These are phyloP conservation scores for Candida sp. DNA, from an alignment of 1,139 yeast species.

Conservation along the genomic window DNA sequence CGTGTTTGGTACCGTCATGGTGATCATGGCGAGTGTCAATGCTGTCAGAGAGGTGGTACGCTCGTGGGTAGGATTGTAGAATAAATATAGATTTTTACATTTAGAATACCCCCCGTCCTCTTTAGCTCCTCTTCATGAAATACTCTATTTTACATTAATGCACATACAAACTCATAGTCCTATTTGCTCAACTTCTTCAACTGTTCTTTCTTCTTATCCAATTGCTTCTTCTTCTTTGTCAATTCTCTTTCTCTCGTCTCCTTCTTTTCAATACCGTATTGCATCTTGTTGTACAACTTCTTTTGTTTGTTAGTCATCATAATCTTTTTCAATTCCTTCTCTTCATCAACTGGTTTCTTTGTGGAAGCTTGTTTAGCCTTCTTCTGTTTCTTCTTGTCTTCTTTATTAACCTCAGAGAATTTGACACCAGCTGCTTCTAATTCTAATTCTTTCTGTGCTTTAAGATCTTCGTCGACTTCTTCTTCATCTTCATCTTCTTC, in stretches of 20 bases:
- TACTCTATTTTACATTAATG: background rate
- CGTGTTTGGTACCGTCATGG: conserved; percentile 74
- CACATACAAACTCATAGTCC: too few species aligned
- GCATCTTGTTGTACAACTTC: conserved; percentile 95
- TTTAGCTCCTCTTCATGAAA: too few species aligned
- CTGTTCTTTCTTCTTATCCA: conserved; percentile 69
- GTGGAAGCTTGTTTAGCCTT: conserved; percentile 3
- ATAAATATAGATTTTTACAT: too few species aligned
- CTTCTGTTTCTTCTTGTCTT: conserved; percentile 33
- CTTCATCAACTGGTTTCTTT: conserved; percentile 60
- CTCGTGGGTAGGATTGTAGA: conserved; percentile 31
- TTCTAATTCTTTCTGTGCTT: conserved; percentile 85
- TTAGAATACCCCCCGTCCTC: too few species aligned
- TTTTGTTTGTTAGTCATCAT: conserved; percentile 99
- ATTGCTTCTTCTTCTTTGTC: conserved; percentile 77
- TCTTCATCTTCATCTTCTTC: conserved; percentile 52
- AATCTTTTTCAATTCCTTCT: conserved; percentile 86
- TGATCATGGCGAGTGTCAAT: conserved; percentile 65
- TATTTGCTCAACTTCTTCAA: conserved; percentile 33
- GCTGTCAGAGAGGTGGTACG: conserved; percentile 31
- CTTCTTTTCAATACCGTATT: conserved; percentile 87
- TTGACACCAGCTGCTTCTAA: conserved; percentile 88
- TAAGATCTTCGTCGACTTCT: conserved; percentile 55
- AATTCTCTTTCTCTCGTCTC: conserved; percentile 78
- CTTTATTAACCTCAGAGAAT: conserved; percentile 55